Evolutionary conservation across 768 basidiomycete species (phyloP).

Genomic region (Agrocybe praecox): DNA sequence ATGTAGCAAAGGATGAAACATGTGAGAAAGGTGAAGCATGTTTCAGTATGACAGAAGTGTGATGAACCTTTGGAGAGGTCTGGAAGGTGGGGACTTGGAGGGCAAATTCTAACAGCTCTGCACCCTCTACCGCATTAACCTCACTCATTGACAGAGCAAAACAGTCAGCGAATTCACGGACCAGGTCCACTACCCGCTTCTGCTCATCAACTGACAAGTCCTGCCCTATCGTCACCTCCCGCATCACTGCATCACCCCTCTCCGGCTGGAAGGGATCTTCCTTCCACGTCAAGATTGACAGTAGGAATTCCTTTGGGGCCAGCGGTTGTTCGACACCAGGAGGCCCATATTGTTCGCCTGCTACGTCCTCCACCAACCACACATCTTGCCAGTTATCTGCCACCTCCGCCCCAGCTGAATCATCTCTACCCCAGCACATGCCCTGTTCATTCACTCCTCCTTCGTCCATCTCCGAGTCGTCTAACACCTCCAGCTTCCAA

Average conservation of each 20-base stretch:
- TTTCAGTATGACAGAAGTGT: too few relatives aligned
- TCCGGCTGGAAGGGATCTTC: constrained; percentile 25
- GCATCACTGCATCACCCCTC: constrained; percentile 19
- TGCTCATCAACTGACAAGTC: constrained; percentile 30
- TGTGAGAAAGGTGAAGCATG: too few relatives aligned
- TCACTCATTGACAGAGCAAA: constrained; percentile 42
- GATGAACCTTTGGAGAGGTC: too few relatives aligned
- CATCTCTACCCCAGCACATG: not conserved
- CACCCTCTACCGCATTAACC: constrained; percentile 31
- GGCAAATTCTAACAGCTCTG: too few relatives aligned
- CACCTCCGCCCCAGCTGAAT: not conserved
- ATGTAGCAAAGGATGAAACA: too few relatives aligned
- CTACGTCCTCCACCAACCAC: constrained; percentile 6
- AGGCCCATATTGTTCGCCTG: not conserved
- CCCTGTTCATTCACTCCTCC: not conserved
- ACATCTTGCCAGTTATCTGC: not conserved
- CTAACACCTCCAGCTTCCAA: not conserved
- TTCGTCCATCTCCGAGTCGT: not conserved
- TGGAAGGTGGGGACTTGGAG: too few relatives aligned
- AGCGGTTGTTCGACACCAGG: constrained; percentile 3
- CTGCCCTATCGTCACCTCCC: constrained; percentile 23
- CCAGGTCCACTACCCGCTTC: constrained; percentile 16
- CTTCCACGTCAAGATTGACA: constrained; percentile 17
- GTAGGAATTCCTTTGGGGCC: not conserved
- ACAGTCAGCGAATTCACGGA: constrained; percentile 35